Evolutionary conservation across 305 asterid genomes (phyloP), one percentile per base, ranked within the genome.

Genomic region (Fraxinus velutina): DNA sequence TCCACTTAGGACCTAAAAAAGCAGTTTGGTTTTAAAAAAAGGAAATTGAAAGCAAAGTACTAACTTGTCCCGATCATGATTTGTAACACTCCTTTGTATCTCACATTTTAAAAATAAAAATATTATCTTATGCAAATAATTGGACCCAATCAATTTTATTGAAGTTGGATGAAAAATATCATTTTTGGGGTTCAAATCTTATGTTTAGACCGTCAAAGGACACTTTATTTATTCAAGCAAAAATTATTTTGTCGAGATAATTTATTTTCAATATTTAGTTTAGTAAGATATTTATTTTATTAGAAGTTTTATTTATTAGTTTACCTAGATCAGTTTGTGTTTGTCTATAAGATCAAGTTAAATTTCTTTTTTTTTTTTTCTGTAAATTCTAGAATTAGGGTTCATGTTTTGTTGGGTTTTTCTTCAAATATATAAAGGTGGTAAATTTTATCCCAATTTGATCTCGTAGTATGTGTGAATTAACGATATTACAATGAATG

Each of bases 1-100:
- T 72, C 83, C 88, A 80, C 85, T 77, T 52, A 24, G 74, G 30
- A 71, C 66, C 76, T 30, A 79, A 71, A 44, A 44, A 37, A 5
- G 36, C 34, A 62, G 1, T 10, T 9, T 22, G 39, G 8, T 64
- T 64, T 44, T 64, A 2, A 10, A 3, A 3, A 64, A 57, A 57
- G 6, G 10, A 44, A 44, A 12, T 44, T 12, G 55, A 12, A 12
- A 44, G 55, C 55, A 44, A 12, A 12, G 5, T 44, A 44, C 55
- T 44, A 44, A 44, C 17, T 44, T 12, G 55, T 3, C 17, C 17
- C 1, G 55, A 44, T 44, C 55, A 2, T 44, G 55, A 44, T 44
- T 44, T 44, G 55, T 12, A 44, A 44, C 52, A 9, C 55, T 44
- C 55, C 55, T 44, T 44, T 44, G 55, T 44, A 44, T 44, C 17